These are phyloP conservation scores for Epichloe baconii DNA, from an alignment of 2,329 filamentous ascomycete species.

Conservation along the genomic window DNA sequence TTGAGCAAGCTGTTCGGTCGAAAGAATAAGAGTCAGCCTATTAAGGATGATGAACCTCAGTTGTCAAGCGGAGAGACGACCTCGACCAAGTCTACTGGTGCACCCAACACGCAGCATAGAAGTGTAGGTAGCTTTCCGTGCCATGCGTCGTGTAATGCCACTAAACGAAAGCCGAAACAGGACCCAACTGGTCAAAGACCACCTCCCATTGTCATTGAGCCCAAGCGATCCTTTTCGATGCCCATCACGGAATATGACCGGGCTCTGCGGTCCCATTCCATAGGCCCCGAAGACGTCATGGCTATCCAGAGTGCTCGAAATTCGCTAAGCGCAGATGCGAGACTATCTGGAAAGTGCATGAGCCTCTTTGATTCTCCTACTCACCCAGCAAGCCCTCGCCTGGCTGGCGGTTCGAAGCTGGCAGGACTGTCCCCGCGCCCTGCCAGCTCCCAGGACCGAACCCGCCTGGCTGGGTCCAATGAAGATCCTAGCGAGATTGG, in stretches of 20 bases:
- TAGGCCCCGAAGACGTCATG: conserved; percentile 41
- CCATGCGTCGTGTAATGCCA: neutral
- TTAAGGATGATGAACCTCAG: neutral
- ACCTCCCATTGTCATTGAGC: conserved; percentile 23
- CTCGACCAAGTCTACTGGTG: neutral
- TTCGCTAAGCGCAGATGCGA: conserved; percentile 35
- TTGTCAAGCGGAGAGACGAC: neutral
- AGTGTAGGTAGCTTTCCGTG: conserved; percentile 29
- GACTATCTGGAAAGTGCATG: conserved; percentile 15
- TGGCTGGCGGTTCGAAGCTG: conserved; percentile 27
- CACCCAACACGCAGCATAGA: conserved; percentile 23
- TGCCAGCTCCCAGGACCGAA: conserved; percentile 44
- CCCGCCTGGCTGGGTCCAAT: conserved; percentile 21
- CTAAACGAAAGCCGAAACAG: conserved; percentile 3
- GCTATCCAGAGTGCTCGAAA: conserved; percentile 41
- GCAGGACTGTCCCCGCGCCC: conserved; percentile 47
- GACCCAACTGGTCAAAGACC: conserved; percentile 26
- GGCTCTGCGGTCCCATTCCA: conserved; percentile 47
- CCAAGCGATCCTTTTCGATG: conserved; percentile 44
- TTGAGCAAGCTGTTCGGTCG: conserved; percentile 46
- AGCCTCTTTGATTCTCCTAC: neutral
- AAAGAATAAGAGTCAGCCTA: conserved; percentile 32
- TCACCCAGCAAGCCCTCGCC: conserved; percentile 15
- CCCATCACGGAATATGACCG: conserved; percentile 48
- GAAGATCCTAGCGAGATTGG: conserved; percentile 43